Evolutionary conservation across 2,329 filamentous ascomycete species (phyloP).

Genomic region (Sphaerostilbella broomeana): DNA sequence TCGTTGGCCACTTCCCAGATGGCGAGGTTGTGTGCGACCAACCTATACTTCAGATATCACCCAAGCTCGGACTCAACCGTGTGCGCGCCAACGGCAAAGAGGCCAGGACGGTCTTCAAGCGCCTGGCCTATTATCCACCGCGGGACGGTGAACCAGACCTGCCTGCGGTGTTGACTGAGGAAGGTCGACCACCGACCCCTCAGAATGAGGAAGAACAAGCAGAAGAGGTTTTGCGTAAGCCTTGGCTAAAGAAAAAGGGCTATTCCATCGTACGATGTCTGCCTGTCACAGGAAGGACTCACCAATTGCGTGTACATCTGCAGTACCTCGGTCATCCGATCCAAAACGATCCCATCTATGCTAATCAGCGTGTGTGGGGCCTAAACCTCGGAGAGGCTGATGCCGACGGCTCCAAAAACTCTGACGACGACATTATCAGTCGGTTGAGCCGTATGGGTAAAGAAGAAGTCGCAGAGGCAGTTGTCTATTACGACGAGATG

Average conservation of each 20-base stretch:
- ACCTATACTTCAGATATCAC: slow-evolving; percentile 88
- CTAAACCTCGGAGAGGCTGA: slow-evolving; percentile 64
- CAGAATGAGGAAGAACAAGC: slow-evolving; percentile 16
- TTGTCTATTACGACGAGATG: slow-evolving; percentile 91
- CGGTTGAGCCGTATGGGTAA: slow-evolving; percentile 88
- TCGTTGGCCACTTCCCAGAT: slow-evolving; percentile 85
- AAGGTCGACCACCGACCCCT: slow-evolving; percentile 21
- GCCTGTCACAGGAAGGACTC: slow-evolving; percentile 87
- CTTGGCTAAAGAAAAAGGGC: slow-evolving; percentile 56
- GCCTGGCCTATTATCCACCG: slow-evolving; percentile 83
- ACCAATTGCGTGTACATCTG: slow-evolving; percentile 90
- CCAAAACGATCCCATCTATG: slow-evolving; percentile 95
- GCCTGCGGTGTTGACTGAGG: slow-evolving; percentile 1
- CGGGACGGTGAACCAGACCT: slow-evolving; percentile 15
- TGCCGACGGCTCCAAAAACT: slow-evolving; percentile 59
- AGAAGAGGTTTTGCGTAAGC: slow-evolving; percentile 22
- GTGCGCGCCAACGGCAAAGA: slow-evolving; percentile 90
- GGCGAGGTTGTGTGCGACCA: slow-evolving; percentile 89
- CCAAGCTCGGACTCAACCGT: slow-evolving; percentile 87
- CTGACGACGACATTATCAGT: slow-evolving; percentile 85
- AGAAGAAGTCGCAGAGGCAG: slow-evolving; percentile 80
- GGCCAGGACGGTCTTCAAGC: slow-evolving; percentile 84
- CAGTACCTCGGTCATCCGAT: slow-evolving; percentile 94
- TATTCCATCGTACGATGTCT: slow-evolving; percentile 95
- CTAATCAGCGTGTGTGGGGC: slow-evolving; percentile 88